Evolutionary conservation across 2,329 filamentous ascomycete genomes (phyloP).

Genomic region (Trichoderma koningii): DNA sequence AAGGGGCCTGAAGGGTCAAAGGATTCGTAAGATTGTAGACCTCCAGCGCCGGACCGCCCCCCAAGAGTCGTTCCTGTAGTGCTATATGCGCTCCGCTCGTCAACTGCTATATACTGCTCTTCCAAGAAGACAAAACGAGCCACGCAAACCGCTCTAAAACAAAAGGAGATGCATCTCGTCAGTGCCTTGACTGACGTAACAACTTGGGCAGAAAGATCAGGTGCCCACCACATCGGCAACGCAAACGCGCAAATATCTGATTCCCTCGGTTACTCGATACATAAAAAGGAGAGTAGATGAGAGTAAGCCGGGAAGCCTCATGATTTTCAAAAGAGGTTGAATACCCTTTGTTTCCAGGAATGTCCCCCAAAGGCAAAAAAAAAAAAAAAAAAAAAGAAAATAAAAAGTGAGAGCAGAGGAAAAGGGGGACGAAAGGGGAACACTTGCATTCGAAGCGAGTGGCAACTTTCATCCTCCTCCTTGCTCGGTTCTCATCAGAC

Average conservation of each 20-base stretch:
- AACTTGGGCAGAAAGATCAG: not conserved
- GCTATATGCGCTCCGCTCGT: constrained; percentile 19
- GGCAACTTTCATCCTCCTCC: not conserved
- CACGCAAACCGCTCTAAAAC: constrained; percentile 6
- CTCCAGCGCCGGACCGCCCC: constrained; percentile 11
- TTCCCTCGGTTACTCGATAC: not conserved
- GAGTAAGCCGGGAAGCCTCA: constrained; percentile 7
- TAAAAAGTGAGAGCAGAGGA: not conserved
- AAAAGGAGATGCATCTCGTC: not conserved
- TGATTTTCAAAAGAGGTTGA: constrained; percentile 1
- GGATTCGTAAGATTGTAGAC: not conserved
- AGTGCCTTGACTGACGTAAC: not conserved
- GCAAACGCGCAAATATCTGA: constrained; percentile 4
- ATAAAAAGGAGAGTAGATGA: not conserved
- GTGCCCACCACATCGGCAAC: not conserved
- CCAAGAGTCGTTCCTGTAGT: constrained; percentile 5
- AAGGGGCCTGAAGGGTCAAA: not conserved
- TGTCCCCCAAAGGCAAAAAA: not conserved
- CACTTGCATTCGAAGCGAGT: not conserved
- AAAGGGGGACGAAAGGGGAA: not conserved
- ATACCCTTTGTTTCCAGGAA: not conserved
- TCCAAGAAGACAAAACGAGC: constrained; percentile 3
- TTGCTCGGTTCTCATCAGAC: not conserved
- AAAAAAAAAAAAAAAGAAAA: too few relatives aligned
- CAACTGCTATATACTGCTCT: constrained; percentile 21